Conservation (phyloP, 1,284 basidiomycete species). For the Heterobasidion parviporum region DNA sequence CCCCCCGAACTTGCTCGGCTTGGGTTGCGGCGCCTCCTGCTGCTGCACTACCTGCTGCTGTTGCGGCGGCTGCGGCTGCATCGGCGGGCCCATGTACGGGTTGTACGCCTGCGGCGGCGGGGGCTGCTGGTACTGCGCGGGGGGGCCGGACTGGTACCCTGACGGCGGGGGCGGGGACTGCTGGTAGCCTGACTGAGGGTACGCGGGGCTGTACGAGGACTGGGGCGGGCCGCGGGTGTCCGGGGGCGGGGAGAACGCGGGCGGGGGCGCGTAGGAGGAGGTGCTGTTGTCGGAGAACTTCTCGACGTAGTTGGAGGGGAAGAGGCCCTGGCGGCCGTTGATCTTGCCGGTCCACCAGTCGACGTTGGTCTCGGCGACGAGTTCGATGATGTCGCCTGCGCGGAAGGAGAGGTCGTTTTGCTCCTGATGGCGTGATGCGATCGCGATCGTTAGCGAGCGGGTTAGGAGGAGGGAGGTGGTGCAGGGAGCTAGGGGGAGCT, state of each 20-base stretch:
- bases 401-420: slow-evolving; percentile 51
- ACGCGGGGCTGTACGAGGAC: not conserved
- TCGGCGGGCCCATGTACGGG: slow-evolving; percentile 8
- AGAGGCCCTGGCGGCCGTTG: slow-evolving; percentile 52
- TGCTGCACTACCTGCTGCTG: slow-evolving; percentile 24
- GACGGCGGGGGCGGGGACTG: slow-evolving; percentile 16
- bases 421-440: slow-evolving; percentile 30
- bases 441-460: not conserved
- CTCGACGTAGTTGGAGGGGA: slow-evolving; percentile 58
- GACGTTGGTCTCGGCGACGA: slow-evolving; percentile 48
- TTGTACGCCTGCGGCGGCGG: slow-evolving; percentile 21
- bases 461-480: not conserved
- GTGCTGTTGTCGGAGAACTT: slow-evolving; percentile 23
- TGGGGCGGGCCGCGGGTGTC: not conserved
- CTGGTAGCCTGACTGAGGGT: not conserved
- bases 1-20: slow-evolving; percentile 53
- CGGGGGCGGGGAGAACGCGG: slow-evolving; percentile 11
- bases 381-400: slow-evolving; percentile 49
- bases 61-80: slow-evolving; percentile 18
- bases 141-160: slow-evolving; percentile 14
- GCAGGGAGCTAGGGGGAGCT: slow-evolving; percentile 3
- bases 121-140: slow-evolving; percentile 19
- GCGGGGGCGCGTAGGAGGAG: slow-evolving; percentile 6
- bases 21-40: slow-evolving; percentile 25
- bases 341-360: slow-evolving; percentile 62